Base-by-base conservation (phyloP, 208 protist species). In the Leishmania guyanensis region DNA sequence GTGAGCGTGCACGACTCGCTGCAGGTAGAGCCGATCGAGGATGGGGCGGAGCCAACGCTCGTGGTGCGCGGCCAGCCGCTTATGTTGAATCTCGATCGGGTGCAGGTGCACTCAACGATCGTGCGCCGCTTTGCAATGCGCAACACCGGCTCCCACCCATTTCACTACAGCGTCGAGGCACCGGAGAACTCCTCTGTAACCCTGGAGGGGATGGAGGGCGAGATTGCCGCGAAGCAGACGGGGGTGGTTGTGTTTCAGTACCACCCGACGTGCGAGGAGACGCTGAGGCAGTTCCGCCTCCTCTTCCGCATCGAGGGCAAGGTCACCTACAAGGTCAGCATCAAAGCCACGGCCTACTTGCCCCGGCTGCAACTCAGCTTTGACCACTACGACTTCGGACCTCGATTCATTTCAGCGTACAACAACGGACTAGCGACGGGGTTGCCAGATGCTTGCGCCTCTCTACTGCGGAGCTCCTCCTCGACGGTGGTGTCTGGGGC, bases 331-430 rank as follows among this genome's bases (percentile, higher is more conserved):
- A 86, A 80, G 78, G 82, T 99, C 9, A 82, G 84, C 50, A 80
- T 99, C 22, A 85, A 87, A 50, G 98, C 90, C 16, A 82, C 69
- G 6, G 97, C 89, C 36, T 92, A 94, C 82, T 80, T 94, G 54
- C 98, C 98, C 12, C 90, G 96, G 29, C 82, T 99, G 58, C 75
- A 91, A 72, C 92, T 99, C 75, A 92, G 87, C 78, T 98, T 94
- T 78, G 87, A 88, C 36, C 84, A 87, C 77, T 91, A 95, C 83
- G 94, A 98, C 86, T 99, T 99, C 86, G 98, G 98, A 5, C 88
- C 93, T 39, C 91, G 89, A 70, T 99, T 99, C 77, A 84, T 99
- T 53, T 81, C 91, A 8, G 80, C 86, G 20, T 94, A 90, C 85
- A 89, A 88, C 74, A 82, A 68, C 48, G 73, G 75, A 39, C 43